These are phyloP conservation scores for Melampsora abietis-canadensis DNA, from an alignment of 1,284 basidiomycete genomes.

Conservation along the genomic window DNA sequence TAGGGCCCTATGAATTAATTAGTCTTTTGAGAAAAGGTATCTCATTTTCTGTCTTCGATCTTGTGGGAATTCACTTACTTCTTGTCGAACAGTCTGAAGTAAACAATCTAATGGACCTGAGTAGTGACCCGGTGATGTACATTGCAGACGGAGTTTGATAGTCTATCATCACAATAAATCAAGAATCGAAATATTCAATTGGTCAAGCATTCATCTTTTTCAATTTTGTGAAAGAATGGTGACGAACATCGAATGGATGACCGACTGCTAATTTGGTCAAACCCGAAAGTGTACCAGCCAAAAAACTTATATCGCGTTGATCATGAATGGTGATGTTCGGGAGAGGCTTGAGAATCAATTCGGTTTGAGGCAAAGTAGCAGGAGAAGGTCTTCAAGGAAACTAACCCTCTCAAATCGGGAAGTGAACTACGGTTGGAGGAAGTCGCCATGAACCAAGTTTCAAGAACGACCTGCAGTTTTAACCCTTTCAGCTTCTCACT, in stretches of 20 bases:
- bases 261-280: conserved; percentile 56
- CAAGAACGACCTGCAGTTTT: background rate
- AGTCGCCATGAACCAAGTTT: background rate
- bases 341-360: too few species aligned
- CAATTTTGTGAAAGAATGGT: background rate
- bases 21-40: conserved; percentile 56
- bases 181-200: background rate
- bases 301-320: conserved; percentile 49
- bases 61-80: conserved; percentile 52
- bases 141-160: conserved; percentile 71
- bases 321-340: too few species aligned
- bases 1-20: background rate
- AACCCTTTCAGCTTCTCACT: too few species aligned
- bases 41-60: background rate
- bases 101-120: conserved; percentile 67
- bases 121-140: conserved; percentile 68
- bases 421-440: background rate
- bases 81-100: conserved; percentile 63
- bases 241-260: conserved; percentile 33
- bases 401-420: conserved; percentile 1
- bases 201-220: background rate
- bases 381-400: background rate
- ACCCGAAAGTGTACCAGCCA: conserved; percentile 53
- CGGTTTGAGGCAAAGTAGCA: too few species aligned
- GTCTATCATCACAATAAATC: conserved; percentile 55